Percentiles rank a stretch among this genome's conserved stretches.
These are phyloP conservation scores for Amanita pseudoporphyria DNA, from an alignment of 768 basidiomycete genomes.

Conservation along the genomic window DNA sequence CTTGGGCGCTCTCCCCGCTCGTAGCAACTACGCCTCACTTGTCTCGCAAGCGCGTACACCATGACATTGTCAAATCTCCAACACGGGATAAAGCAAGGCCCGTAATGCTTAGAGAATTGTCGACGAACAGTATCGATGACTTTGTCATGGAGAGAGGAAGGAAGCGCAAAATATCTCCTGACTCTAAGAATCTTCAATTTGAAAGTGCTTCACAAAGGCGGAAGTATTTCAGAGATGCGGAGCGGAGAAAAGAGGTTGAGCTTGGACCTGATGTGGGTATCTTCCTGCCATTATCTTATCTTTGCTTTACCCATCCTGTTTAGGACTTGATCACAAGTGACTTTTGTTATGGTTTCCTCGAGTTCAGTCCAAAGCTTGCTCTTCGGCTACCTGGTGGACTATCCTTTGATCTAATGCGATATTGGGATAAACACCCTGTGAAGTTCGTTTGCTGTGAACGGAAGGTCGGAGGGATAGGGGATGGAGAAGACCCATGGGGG, in stretches of 20 bases:
- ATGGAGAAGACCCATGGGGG: conserved; percentile 31
- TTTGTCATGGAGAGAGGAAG: neutral
- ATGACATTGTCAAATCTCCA: neutral
- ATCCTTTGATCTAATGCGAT: conserved; percentile 72
- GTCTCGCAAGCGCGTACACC: conserved; percentile 31
- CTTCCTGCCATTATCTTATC: conserved; percentile 9
- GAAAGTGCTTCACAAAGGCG: conserved; percentile 42
- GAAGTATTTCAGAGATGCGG: conserved; percentile 48
- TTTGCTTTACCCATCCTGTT: neutral
- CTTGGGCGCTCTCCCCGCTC: conserved; percentile 86
- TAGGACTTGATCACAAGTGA: conserved; percentile 72
- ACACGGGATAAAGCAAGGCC: neutral
- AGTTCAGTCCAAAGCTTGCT: conserved; percentile 54
- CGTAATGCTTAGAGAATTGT: neutral
- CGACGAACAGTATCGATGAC: neutral
- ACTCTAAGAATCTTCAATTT: conserved; percentile 14
- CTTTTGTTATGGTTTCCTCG: conserved; percentile 82
- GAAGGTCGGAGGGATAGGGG: conserved; percentile 14
- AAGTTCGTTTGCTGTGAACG: conserved; percentile 75
- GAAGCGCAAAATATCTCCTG: neutral
- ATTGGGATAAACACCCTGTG: conserved; percentile 94
- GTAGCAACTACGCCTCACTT: conserved; percentile 79
- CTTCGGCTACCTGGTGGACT: conserved; percentile 77
- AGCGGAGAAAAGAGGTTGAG: conserved; percentile 44
- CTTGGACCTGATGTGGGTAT: conserved; percentile 56